A percentile compares a stretch with the other conserved stretches of the same genome.
Conservation (phyloP, 768 basidiomycete species). For the Daedalea quercina region DNA sequence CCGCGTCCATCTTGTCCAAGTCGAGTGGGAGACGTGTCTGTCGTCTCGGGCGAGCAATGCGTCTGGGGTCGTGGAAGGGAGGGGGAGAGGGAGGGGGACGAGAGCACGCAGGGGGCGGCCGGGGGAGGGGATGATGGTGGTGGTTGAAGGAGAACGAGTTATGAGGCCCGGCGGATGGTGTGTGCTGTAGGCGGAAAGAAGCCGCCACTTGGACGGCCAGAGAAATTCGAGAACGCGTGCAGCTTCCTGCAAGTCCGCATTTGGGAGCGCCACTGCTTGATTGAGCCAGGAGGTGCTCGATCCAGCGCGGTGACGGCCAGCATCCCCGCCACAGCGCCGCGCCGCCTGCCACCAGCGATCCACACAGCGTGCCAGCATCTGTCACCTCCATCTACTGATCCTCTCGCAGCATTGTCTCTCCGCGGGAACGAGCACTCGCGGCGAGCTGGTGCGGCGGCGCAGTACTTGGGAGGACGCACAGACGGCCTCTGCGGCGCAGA, state of each 20-base stretch:
- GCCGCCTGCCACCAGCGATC: background rate
- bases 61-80: background rate
- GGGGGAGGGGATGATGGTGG: constrained; percentile 3
- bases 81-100: constrained; percentile 5
- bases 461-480: too few relatives aligned
- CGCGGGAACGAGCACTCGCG: too few relatives aligned
- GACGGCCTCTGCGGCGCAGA: too few relatives aligned
- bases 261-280: background rate
- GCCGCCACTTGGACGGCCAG: constrained; percentile 1
- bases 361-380: background rate
- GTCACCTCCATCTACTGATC: background rate
- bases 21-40: background rate
- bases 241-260: background rate
- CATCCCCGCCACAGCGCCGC: background rate
- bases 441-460: too few relatives aligned
- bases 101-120: background rate
- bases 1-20: constrained; percentile 26
- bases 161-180: background rate
- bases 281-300: background rate
- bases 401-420: too few relatives aligned
- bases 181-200: background rate
- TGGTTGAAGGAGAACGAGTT: constrained; percentile 4
- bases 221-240: constrained; percentile 1
- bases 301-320: background rate
- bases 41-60: background rate